Base-by-base conservation (phyloP, 129 eudicot species). In the Solidago caesia region DNA sequence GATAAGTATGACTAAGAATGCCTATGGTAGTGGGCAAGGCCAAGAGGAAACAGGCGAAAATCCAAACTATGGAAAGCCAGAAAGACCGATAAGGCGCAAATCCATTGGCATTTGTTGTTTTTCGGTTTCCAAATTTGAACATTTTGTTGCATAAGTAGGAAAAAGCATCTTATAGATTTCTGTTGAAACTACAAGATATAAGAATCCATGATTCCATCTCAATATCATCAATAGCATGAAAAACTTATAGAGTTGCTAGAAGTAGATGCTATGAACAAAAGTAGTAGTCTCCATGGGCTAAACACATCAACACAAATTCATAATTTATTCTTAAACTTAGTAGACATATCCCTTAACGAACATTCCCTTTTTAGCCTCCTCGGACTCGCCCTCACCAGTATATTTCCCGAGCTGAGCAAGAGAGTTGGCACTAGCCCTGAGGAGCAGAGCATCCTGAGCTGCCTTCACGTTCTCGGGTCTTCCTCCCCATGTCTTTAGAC, bases 401-500 rank as follows among this genome's bases (percentile, higher is more conserved):
- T 88, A 91, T 70, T 90, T 90, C 27, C 94, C 97, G 42, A 88
- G 91, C 84, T 91, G 97, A 66, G 97, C 94, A 21, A 91, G 88
- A 29, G 97, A 88, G 86, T 91, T 91, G 59, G 96, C 85, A 74
- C 83, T 91, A 21, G 97, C 97, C 67, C 97, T 15, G 26, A 75
- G 58, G 10, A 91, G 88, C 71, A 91, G 61, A 52, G 89, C 86
- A 3, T 91, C 91, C 80, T 91, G 97, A 42, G 97, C 97, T 10
- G 89, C 97, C 85, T 84, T 79, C 82, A 91, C 95, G 8, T 86
- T 88, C 87, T 91, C 97, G 8, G 95, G 85, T 72, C 79, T 72
- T 68, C 97, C 97, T 72, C 91, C 94, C 96, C 97, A 91, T 71
- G 91, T 91, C 88, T 86, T 88, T 47, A 91, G 95, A 85, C 97